Percentiles rank a stretch among this genome's conserved stretches.
Conservation (phyloP, 2,329 filamentous ascomycete genomes). For the Fusarium albidum region DNA sequence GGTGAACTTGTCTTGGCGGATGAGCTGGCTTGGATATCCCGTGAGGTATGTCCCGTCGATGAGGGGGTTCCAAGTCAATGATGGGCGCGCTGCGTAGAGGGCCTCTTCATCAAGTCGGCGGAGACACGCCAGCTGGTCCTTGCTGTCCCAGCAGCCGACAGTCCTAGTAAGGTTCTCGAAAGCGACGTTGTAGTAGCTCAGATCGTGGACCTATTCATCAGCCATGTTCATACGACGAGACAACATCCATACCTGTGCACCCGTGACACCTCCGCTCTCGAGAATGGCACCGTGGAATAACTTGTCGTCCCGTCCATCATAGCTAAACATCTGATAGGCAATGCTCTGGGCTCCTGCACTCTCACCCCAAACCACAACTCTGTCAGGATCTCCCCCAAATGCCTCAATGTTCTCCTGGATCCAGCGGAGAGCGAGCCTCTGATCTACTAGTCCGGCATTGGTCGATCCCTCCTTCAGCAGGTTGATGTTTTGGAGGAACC, state of each 20-base stretch:
- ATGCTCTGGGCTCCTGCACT: slow-evolving; percentile 52
- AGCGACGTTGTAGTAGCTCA: slow-evolving; percentile 39
- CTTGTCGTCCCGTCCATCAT: slow-evolving; percentile 62
- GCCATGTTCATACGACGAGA: too few species aligned
- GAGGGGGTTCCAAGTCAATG: slow-evolving; percentile 52
- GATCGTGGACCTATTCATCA: slow-evolving; percentile 33
- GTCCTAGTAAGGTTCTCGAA: slow-evolving; percentile 39
- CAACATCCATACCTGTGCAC: slow-evolving; percentile 37
- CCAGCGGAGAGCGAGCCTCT: slow-evolving; percentile 58
- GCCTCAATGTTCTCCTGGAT: slow-evolving; percentile 61
- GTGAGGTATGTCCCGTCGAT: slow-evolving; percentile 58
- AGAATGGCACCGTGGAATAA: slow-evolving; percentile 63
- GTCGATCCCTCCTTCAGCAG: slow-evolving; percentile 53
- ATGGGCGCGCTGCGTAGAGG: slow-evolving; percentile 47
- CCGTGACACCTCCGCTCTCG: slow-evolving; percentile 55
- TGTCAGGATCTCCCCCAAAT: slow-evolving; percentile 57
- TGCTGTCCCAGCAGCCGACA: slow-evolving; percentile 43
- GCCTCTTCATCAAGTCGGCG: slow-evolving; percentile 42
- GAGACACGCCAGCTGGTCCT: slow-evolving; percentile 49
- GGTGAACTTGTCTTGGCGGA: slow-evolving; percentile 51
- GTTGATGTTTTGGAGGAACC: slow-evolving; percentile 58
- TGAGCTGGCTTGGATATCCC: slow-evolving; percentile 56
- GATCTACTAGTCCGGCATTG: slow-evolving; percentile 60
- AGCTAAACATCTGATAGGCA: slow-evolving; percentile 60
- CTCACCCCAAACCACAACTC: slow-evolving; percentile 59